Conservation (phyloP, 306 rosid species). For the Glycine tomentella region DNA sequence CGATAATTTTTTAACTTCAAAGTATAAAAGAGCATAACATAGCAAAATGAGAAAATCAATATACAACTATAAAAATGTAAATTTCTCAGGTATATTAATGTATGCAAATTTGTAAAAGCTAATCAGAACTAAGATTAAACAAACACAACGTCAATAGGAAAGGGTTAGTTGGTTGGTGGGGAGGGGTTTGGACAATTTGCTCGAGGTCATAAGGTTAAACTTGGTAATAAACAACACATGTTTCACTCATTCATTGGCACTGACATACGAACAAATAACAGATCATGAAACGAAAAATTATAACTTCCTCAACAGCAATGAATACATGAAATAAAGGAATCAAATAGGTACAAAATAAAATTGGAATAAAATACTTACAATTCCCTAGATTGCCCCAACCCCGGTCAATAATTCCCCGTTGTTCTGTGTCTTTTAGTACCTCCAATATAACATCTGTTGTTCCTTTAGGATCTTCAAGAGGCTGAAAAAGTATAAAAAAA, state of each 20-base stretch:
- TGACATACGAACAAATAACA: conserved; percentile 28
- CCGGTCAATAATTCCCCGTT: conserved; percentile 88
- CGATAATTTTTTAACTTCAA: neutral
- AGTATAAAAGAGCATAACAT: neutral
- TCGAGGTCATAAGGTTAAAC: neutral
- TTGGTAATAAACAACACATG: neutral
- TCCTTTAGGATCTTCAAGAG: conserved; percentile 81
- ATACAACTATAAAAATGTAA: neutral
- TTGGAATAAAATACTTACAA: conserved; percentile 58
- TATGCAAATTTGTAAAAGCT: neutral
- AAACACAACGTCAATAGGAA: neutral
- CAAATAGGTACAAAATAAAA: conserved; percentile 13
- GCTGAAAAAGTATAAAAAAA: conserved; percentile 73
- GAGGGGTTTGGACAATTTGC: neutral
- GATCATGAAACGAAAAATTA: conserved; percentile 4
- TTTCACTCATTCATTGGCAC: neutral
- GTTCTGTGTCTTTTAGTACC: conserved; percentile 80
- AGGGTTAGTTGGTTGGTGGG: neutral
- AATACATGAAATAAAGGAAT: conserved; percentile 8
- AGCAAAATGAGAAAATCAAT: neutral
- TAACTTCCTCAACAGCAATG: neutral
- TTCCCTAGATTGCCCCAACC: conserved; percentile 97
- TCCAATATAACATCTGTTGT: conserved; percentile 79
- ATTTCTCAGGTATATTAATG: neutral
- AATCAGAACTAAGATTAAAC: neutral